These are phyloP conservation scores for Helotiales sp. DNA, from an alignment of 2,329 filamentous ascomycete species.

Conservation along the genomic window DNA sequence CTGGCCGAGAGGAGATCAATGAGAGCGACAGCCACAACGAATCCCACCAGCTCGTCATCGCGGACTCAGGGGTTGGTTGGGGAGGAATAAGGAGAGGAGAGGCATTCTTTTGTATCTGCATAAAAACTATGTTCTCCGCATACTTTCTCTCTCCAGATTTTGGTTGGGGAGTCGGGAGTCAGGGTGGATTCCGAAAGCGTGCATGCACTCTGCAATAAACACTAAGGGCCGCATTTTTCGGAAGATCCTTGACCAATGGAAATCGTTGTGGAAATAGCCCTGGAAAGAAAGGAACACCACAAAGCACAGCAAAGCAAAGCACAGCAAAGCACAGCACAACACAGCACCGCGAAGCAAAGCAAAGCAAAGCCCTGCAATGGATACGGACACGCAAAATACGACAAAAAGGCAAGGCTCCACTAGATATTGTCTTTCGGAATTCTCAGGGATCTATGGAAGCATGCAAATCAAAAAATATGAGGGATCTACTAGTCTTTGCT, in stretches of 20 bases:
- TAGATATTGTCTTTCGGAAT: conserved; percentile 18
- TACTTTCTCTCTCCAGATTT: not conserved
- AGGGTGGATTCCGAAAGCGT: conserved; percentile 5
- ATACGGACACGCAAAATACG: not conserved
- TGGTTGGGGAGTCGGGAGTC: not conserved
- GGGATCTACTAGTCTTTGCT: not conserved
- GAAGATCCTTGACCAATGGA: conserved; percentile 25
- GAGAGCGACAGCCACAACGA: conserved; percentile 6
- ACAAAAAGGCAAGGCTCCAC: not conserved
- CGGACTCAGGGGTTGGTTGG: not conserved
- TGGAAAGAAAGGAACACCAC: not conserved
- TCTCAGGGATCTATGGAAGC: not conserved
- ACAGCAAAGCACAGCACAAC: no score
- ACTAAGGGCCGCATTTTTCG: conserved; percentile 12
- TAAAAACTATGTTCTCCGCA: not conserved
- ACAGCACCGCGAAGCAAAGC: not conserved
- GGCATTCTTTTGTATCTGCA: not conserved
- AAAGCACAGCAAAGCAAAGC: not conserved
- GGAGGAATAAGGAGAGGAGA: not conserved
- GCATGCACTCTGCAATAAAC: conserved; percentile 13
- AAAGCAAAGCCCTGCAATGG: conserved; percentile 4
- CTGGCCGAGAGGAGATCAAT: conserved; percentile 23
- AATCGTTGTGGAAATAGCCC: conserved; percentile 6
- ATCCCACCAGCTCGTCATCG: conserved; percentile 5
- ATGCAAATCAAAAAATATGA: conserved; percentile 1